Base-by-base conservation (phyloP, 306 rosid species). In the Adenanthera pavonina region DNA sequence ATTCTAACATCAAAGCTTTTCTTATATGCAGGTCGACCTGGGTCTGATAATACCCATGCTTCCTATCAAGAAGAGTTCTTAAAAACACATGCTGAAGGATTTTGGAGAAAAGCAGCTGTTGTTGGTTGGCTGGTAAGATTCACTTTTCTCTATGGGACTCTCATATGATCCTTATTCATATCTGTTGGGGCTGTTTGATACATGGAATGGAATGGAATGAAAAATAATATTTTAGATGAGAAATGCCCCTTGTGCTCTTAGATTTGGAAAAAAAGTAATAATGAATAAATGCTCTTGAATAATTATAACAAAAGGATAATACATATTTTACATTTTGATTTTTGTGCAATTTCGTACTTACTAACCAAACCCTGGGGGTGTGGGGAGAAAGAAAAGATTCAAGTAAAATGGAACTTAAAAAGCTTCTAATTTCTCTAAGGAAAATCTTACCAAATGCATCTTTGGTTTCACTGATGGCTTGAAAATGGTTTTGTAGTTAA, bases 71-170 rank as follows among this genome's bases (percentile, higher is more conserved):
- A 3, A 0, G 80, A 84, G 72, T 85, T 90, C 88, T 56, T 89
- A 72, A 16, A 77, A 25, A 20, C 43, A 53, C 86, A 84, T 30
- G 79, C 83, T 44, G 41, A 20, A 0, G 99, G 97, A 82, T 60
- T 86, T 78, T 93, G 97, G 97, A 90, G 83, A 82, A 91, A 70
- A 68, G 87, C 97, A 73, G 87, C 97, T 57, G 80, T 91, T 46
- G 70, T 93, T 41, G 69, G 91, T 59, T 93, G 97, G 97, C 60
- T 86, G 81, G 99, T 94, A 82, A 84, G 91, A 81, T 40, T 77
- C 48, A 51, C 47, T 72, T 40, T 43, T 38, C 73, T 43, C 51
- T 13, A 15, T 7, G 10, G 20, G 34, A 15, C 4, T 36, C 70
- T 65, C 13, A 65, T 38, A 36, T 5, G 17, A 64, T 64, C 69